Percentiles rank a stretch among this genome's conserved stretches.
Conservation (phyloP, 352 stramenopile species). For the Pythium aquatile region DNA sequence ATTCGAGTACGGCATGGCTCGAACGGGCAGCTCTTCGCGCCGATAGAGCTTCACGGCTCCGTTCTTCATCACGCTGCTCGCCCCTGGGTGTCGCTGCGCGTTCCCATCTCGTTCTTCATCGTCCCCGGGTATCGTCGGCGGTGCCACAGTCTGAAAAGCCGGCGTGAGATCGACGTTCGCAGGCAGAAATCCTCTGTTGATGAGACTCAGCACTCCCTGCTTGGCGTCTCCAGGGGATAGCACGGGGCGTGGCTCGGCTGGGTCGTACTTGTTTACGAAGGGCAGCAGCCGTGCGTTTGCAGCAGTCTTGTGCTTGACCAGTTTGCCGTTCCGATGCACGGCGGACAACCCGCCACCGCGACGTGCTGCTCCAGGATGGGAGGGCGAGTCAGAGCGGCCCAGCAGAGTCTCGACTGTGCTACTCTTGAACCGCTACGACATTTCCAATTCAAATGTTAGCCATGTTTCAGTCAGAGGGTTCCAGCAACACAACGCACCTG, state of each 20-base stretch:
- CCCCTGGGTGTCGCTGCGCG: not conserved
- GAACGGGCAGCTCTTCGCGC: constrained; percentile 49
- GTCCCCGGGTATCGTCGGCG: too few species aligned
- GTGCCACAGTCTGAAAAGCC: constrained; percentile 38
- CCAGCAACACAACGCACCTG: not conserved
- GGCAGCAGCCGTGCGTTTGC: constrained; percentile 56
- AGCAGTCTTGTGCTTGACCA: constrained; percentile 65
- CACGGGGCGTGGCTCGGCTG: constrained; percentile 46
- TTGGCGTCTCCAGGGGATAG: constrained; percentile 59
- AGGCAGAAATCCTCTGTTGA: constrained; percentile 73
- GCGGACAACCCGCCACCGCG: constrained; percentile 20
- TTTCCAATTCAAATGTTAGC: not conserved
- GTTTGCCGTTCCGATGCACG: constrained; percentile 11
- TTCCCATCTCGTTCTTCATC: constrained; percentile 5
- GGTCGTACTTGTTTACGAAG: constrained; percentile 69
- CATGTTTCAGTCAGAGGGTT: not conserved
- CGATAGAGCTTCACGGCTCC: constrained; percentile 51
- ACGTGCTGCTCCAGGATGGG: constrained; percentile 1
- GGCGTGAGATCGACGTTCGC: constrained; percentile 58
- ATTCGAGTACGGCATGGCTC: constrained; percentile 51
- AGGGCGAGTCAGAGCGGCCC: not conserved
- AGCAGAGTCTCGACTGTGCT: constrained; percentile 4
- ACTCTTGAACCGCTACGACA: constrained; percentile 15
- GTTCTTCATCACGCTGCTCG: constrained; percentile 53
- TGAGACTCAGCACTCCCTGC: constrained; percentile 59